phyloP scores from a whole-genome alignment of 2,329 filamentous ascomycete genomes.

The Hymenoscyphus occultus region DNA sequence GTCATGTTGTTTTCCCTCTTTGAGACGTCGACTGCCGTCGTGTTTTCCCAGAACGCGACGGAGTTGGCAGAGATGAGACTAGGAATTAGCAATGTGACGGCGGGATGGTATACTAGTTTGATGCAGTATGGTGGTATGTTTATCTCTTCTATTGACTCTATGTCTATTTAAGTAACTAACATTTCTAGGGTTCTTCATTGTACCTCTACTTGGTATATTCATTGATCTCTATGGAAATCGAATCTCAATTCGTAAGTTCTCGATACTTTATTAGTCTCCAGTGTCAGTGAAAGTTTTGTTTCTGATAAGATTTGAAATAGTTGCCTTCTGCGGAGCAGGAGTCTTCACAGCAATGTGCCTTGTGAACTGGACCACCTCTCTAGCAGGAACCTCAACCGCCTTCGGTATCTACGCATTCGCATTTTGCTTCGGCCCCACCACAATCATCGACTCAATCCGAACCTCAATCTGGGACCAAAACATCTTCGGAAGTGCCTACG shows the following conservation, averaged over 20 bases:
- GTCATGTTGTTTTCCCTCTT: conserved; percentile 55
- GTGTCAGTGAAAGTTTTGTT: too few species aligned
- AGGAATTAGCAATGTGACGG: conserved; percentile 50
- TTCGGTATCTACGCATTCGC: conserved; percentile 60
- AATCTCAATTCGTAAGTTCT: conserved; percentile 41
- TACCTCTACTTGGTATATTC: conserved; percentile 47
- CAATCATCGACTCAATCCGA: conserved; percentile 59
- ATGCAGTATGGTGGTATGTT: conserved; percentile 49
- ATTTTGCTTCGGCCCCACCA: conserved; percentile 52
- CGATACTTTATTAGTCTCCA: too few species aligned
- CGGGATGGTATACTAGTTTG: conserved; percentile 59
- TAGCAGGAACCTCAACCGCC: conserved; percentile 53
- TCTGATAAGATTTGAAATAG: conserved; percentile 15
- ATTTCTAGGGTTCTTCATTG: conserved; percentile 5
- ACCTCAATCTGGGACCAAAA: conserved; percentile 58
- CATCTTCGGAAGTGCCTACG: conserved; percentile 58
- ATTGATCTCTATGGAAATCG: conserved; percentile 55
- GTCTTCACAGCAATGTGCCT: conserved; percentile 54
- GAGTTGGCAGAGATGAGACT: conserved; percentile 60
- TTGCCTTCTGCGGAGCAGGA: conserved; percentile 46
- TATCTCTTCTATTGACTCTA: conserved; percentile 50
- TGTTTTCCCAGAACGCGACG: conserved; percentile 57
- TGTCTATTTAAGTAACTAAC: background rate
- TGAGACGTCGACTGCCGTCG: conserved; percentile 52
- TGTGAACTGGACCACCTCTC: conserved; percentile 49